Base-by-base conservation (phyloP, 768 basidiomycete genomes). In the Boletus pseudopeckii region DNA sequence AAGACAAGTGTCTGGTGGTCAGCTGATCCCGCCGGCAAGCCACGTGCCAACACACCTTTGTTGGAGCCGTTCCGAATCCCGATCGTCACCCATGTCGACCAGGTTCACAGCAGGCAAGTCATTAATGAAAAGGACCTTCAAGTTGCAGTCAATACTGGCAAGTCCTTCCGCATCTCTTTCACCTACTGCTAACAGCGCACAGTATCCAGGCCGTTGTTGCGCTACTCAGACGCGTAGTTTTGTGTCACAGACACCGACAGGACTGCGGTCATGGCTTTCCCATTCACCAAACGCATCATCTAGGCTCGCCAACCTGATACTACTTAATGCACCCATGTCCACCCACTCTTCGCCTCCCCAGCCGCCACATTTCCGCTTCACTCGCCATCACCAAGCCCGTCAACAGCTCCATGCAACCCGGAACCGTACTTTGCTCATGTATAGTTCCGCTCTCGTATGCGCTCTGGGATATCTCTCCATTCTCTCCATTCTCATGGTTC, bases 371-470 rank as follows among this genome's bases (percentile, higher is more conserved):
- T 15, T 51, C 6, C 49, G 34, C 39, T 54, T 55, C n/a, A 42
- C 39, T 40, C 70, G 33, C 54, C 69, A 55, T 42, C 66, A 58
- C 34, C 65, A 69, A 45, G 67, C 71, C 6, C 69, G 78, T 40
- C 68, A 71, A 49, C 67, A 71, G 36, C 54, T 82, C 38, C 79
- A 83, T 65, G 78, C 77, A 3, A 74, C 81, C 64, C 71, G 76
- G 63, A 95, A 94, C 62, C 80, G 86, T 37, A 83, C 82, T 40
- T 71, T 95, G 57, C 73, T 92, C 54, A 86, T 95, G 85, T 96
- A 95, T 70, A 82, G 84, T 17, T 80, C 88, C 22, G 90, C 93
- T 3, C 84, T 88, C 50, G 88, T 93, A 75, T 52, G 88, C 74
- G 4, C 40, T 44, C 39, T 20, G 7, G 22, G 39, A 26, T 26